Percentiles rank a stretch among this genome's conserved stretches.
These are phyloP conservation scores for Canavalia ensiformis DNA, from an alignment of 306 rosid genomes.

Conservation along the genomic window DNA sequence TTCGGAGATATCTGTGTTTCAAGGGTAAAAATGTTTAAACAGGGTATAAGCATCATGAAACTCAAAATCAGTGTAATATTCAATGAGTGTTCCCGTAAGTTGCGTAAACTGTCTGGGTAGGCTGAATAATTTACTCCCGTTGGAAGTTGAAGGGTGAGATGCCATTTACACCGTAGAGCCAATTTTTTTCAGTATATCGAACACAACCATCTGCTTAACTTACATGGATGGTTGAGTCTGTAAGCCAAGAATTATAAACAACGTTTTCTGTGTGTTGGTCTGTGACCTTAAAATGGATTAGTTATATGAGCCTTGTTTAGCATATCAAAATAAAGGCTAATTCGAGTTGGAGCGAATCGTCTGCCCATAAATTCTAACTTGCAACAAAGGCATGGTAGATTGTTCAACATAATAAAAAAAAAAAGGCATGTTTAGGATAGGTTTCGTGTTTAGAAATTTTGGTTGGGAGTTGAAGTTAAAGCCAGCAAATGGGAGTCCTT, in stretches of 20 bases:
- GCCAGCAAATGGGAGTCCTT: too few species aligned
- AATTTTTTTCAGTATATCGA: not conserved
- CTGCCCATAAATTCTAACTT: not conserved
- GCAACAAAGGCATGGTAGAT: too few species aligned
- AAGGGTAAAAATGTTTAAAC: not conserved
- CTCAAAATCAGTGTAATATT: not conserved
- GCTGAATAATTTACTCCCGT: not conserved
- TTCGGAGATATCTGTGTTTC: not conserved
- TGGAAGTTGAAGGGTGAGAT: slow-evolving; percentile 4
- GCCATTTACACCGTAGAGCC: not conserved
- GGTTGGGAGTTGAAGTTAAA: too few species aligned
- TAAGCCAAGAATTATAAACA: not conserved
- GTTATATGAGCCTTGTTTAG: not conserved
- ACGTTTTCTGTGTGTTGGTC: not conserved
- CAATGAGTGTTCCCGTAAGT: not conserved
- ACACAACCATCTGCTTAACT: not conserved
- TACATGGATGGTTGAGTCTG: not conserved
- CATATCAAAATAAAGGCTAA: not conserved
- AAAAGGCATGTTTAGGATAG: too few species aligned
- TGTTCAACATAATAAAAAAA: too few species aligned
- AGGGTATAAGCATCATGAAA: not conserved
- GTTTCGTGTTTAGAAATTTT: too few species aligned
- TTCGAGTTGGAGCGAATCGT: not conserved
- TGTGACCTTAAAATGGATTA: not conserved
- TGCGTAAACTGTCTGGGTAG: not conserved